Percentiles rank a stretch among this genome's conserved stretches.
These are phyloP conservation scores for Diaporthe capsici DNA, from an alignment of 2,329 filamentous ascomycete species.

Conservation along the genomic window DNA sequence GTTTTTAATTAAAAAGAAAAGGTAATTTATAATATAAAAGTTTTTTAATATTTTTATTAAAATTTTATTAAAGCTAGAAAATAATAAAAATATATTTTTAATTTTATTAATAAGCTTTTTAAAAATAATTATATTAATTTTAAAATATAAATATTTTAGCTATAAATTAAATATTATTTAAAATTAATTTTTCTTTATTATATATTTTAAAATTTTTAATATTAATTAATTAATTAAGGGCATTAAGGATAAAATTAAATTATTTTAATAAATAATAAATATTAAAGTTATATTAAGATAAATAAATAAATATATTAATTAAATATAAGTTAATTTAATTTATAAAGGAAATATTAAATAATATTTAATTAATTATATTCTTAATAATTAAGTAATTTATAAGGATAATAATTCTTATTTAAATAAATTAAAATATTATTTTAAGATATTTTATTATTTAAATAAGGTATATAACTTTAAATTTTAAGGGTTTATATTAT, in stretches of 20 bases:
- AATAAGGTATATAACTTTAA: too few species aligned
- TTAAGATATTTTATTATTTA: too few species aligned
- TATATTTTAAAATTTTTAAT: too few species aligned
- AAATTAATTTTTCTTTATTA: too few species aligned
- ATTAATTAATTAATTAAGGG: not conserved
- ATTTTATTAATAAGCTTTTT: not conserved
- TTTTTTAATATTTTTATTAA: not conserved
- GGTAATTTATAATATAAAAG: not conserved
- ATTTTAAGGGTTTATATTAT: too few species aligned
- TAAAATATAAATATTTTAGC: not conserved
- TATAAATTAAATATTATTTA: too few species aligned
- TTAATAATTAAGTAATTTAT: not conserved
- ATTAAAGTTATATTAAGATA: not conserved
- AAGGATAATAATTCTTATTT: too few species aligned
- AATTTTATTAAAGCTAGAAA: not conserved
- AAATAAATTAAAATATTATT: too few species aligned
- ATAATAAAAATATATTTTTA: not conserved
- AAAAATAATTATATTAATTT: not conserved
- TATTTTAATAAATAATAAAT: slow-evolving; percentile 1
- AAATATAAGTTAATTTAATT: not conserved
- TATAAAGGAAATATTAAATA: not conserved
- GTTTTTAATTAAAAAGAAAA: not conserved
- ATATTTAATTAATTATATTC: not conserved
- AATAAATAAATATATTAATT: not conserved
- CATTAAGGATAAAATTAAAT: not conserved